Conservation (phyloP, 768 basidiomycete species). For the Lactifluus volemus region DNA sequence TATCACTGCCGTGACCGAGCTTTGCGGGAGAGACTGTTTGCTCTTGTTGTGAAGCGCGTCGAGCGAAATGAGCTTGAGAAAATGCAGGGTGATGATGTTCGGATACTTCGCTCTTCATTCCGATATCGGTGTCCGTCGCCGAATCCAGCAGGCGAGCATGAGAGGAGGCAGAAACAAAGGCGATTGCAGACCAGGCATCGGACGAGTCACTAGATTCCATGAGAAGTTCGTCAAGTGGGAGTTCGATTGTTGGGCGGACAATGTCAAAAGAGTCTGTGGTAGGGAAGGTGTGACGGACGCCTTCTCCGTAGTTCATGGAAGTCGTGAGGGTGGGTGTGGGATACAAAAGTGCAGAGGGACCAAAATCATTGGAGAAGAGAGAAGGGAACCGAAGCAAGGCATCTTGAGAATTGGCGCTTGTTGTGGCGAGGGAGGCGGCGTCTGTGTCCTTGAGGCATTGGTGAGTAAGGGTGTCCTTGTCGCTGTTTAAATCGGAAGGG, state of each 20-base stretch:
- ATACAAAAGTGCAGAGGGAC: slow-evolving; percentile 66
- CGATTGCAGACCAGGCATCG: slow-evolving; percentile 24
- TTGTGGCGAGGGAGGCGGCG: slow-evolving; percentile 19
- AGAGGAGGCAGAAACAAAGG: slow-evolving; percentile 10
- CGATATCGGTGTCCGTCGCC: slow-evolving; percentile 26
- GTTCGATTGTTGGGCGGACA: slow-evolving; percentile 72
- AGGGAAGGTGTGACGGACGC: slow-evolving; percentile 38
- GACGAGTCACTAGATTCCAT: slow-evolving; percentile 32
- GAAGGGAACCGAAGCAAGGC: slow-evolving; percentile 59
- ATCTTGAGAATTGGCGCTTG: slow-evolving; percentile 20
- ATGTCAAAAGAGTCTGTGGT: slow-evolving; percentile 51
- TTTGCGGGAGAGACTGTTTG: slow-evolving; percentile 53
- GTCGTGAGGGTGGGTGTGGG: slow-evolving; percentile 59
- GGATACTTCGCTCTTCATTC: slow-evolving; percentile 19
- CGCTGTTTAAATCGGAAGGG: slow-evolving; percentile 8
- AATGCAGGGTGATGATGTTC: slow-evolving; percentile 25
- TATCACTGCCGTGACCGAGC: slow-evolving; percentile 33
- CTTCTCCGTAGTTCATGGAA: slow-evolving; percentile 72
- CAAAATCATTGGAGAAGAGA: slow-evolving; percentile 67
- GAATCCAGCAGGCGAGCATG: slow-evolving; percentile 20
- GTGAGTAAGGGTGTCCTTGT: slow-evolving; percentile 33
- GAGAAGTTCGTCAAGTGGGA: slow-evolving; percentile 78
- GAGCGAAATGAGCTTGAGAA: slow-evolving; percentile 33
- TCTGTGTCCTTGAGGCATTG: slow-evolving; percentile 26
- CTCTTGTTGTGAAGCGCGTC: slow-evolving; percentile 31